Conservation (phyloP, 2,329 filamentous ascomycete genomes). For the Diaporthe amygdali region DNA sequence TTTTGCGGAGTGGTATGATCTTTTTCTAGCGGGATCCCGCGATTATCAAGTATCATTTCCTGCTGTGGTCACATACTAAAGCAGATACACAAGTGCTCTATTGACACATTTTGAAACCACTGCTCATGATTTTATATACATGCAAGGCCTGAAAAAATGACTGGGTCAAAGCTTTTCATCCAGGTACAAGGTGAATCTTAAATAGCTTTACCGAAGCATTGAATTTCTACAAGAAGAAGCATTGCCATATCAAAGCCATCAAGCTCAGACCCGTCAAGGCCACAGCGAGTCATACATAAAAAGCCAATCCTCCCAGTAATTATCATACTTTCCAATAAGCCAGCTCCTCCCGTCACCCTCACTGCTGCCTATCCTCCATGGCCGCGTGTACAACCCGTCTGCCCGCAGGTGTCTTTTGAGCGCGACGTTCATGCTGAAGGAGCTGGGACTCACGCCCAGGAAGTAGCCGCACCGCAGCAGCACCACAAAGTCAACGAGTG, state of each 20-base stretch:
- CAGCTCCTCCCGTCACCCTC: conserved; percentile 46
- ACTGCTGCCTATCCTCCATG: conserved; percentile 47
- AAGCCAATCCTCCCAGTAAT: conserved; percentile 54
- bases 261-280: conserved; percentile 33
- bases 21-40: background rate
- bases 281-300: conserved; percentile 53
- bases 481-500: conserved; percentile 47
- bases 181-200: too few relatives aligned
- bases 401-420: conserved; percentile 49
- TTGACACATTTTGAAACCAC: too few relatives aligned
- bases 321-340: conserved; percentile 48
- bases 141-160: too few relatives aligned
- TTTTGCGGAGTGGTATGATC: too few relatives aligned
- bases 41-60: background rate
- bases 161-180: too few relatives aligned
- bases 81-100: too few relatives aligned
- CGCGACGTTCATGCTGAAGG: conserved; percentile 53
- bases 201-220: background rate
- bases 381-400: conserved; percentile 45
- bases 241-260: background rate
- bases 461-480: conserved; percentile 46
- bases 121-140: too few relatives aligned
- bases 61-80: too few relatives aligned
- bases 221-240: background rate
- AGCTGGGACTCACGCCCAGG: conserved; percentile 51